Evolutionary conservation across 2,329 filamentous ascomycete species (phyloP), one percentile per base, ranked within the genome.

Genomic region (Mollisia scopiformis): DNA sequence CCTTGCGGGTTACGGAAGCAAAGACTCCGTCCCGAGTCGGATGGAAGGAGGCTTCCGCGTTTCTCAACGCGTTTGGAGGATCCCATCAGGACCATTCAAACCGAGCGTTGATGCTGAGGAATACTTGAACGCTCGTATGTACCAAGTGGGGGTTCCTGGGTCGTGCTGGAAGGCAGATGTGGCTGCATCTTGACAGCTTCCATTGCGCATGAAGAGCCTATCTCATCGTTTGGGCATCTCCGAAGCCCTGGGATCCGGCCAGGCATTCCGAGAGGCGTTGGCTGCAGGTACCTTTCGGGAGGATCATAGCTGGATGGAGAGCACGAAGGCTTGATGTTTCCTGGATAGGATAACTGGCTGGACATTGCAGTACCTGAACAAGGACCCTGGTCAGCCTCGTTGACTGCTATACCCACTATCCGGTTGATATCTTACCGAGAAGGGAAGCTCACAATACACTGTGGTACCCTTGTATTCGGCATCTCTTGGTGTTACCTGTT

Each of bases 271-370:
- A 57, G 21, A 35, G 7, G 16, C 30, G 46, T 35, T 51, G 35
- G 35, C 43, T 53, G 53, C 54, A 61, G 53, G 54, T 57, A 61
- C 58, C n/a, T 28, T 37, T 53, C 27, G 21, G 19, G 39, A 27
- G n/a, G 14, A 11, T 25, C 11, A 43, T 1, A 27, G 25, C 52
- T 59, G 41, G 57, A 30, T 27, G n/a, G 27, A 51, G 16, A 25
- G 47, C 43, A 11, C 23, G 27, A 31, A 46, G 31, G 31, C 47
- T 52, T 52, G 47, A 16, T 37, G 31, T 25, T 43, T 43, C 5
- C 55, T 57, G 46, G 16, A 57, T 57, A 14, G 27, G 47, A 47
- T 31, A 8, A 23, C 19, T 39, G 14, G 46, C 21, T 14, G 43
- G 43, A 16, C 7, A 49, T 49, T 49, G 23, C 6, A 46, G 53